Percentiles rank a stretch among this genome's conserved stretches.
Evolutionary conservation across 2,329 filamentous ascomycete species (phyloP).

Genomic region (Endoconidiophora laricicola): DNA sequence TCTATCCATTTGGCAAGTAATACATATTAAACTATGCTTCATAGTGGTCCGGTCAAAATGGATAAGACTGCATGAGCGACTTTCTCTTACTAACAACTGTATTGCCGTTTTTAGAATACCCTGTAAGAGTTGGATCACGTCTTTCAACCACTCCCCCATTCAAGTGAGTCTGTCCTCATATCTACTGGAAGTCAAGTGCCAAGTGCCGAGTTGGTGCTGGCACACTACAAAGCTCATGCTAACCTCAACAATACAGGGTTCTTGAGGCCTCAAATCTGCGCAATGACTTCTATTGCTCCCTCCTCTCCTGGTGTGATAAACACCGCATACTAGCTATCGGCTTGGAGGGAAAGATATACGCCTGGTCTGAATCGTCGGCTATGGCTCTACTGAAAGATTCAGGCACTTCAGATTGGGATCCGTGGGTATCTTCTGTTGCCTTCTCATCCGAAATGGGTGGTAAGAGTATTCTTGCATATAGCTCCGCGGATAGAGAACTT

Average conservation of each 20-base stretch:
- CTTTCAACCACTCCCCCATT: conserved; percentile 10
- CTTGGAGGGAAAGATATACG: conserved; percentile 61
- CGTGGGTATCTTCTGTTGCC: conserved; percentile 66
- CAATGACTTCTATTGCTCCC: conserved; percentile 90
- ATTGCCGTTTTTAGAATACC: conserved; percentile 2
- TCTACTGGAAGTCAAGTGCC: not conserved
- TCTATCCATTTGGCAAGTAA: not conserved
- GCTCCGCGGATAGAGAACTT: conserved; percentile 60
- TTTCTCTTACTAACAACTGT: conserved; percentile 9
- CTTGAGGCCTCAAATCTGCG: conserved; percentile 78
- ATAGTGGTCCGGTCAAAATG: too few species aligned
- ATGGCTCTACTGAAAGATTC: conserved; percentile 38
- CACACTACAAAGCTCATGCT: not conserved
- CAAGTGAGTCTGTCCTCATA: conserved; percentile 6
- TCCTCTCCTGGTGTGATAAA: conserved; percentile 67
- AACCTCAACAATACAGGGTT: conserved; percentile 34
- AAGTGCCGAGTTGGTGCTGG: too few species aligned
- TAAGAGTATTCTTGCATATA: conserved; percentile 70
- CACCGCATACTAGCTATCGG: conserved; percentile 69
- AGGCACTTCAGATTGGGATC: conserved; percentile 9
- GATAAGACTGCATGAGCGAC: not conserved
- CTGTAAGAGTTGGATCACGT: not conserved
- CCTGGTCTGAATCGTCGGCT: conserved; percentile 67
- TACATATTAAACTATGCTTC: too few species aligned
- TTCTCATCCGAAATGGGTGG: conserved; percentile 69